Percentiles rank a stretch among this genome's conserved stretches.
These are phyloP conservation scores for Chrysopogon serrulatus DNA, from an alignment of 176 grass and related monocot genomes.

Conservation along the genomic window DNA sequence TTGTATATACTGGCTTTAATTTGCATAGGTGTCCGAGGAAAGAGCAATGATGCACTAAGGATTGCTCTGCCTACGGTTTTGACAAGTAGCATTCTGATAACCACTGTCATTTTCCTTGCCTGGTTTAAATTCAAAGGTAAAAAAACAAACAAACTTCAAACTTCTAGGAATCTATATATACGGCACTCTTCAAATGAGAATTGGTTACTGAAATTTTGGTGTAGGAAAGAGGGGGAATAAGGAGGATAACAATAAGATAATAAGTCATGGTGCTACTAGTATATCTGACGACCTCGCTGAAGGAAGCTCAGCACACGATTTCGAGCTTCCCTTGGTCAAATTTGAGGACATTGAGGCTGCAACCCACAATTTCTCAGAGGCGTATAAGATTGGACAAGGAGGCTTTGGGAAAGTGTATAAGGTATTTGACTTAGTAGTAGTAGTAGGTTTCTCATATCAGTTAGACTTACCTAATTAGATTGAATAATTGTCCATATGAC, in stretches of 20 bases:
- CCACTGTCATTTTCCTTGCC: not conserved
- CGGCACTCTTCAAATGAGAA: too few species aligned
- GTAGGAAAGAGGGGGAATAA: not conserved
- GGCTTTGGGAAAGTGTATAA: conserved; percentile 58
- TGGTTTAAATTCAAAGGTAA: not conserved
- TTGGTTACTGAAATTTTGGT: not conserved
- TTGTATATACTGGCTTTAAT: too few species aligned
- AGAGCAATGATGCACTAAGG: not conserved
- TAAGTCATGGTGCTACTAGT: not conserved
- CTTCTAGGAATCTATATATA: not conserved
- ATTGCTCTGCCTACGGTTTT: not conserved
- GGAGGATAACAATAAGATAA: not conserved
- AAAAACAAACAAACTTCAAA: too few species aligned
- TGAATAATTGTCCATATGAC: not conserved
- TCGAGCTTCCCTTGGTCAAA: conserved; percentile 23
- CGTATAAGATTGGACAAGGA: conserved; percentile 26
- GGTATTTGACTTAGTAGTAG: conserved; percentile 20
- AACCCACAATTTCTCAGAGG: conserved; percentile 14
- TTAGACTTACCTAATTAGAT: not conserved
- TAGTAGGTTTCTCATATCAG: not conserved
- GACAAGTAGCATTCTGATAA: not conserved
- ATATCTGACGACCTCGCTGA: not conserved
- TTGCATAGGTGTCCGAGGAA: not conserved
- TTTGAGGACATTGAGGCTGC: conserved; percentile 21
- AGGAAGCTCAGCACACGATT: not conserved